Conservation (phyloP, 1,139 yeast species). For the Casaregolazyma lundiana region DNA sequence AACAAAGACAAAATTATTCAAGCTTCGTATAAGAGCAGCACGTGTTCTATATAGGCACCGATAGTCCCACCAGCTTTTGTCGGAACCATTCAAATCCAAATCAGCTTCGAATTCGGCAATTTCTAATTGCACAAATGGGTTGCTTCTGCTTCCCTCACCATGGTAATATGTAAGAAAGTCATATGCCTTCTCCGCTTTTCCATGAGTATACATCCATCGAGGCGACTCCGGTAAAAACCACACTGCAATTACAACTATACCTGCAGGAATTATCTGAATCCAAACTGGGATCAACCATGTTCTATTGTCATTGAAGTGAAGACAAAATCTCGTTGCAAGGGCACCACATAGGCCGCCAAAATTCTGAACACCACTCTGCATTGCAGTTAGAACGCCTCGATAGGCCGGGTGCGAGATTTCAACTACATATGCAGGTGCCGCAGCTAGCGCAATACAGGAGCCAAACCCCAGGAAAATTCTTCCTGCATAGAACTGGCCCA, state of each 20-base stretch:
- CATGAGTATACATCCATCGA: conserved; percentile 55
- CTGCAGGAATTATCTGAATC: conserved; percentile 39
- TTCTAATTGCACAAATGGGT: conserved; percentile 19
- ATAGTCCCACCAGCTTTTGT: conserved; percentile 25
- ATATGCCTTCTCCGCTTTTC: too few relatives aligned
- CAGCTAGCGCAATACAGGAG: conserved; percentile 21
- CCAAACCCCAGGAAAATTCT: conserved; percentile 24
- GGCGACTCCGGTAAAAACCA: conserved; percentile 67
- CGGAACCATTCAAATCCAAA: conserved; percentile 16
- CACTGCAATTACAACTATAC: conserved; percentile 45
- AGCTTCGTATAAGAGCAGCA: conserved; percentile 33
- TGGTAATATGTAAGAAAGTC: too few relatives aligned
- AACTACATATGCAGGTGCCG: conserved; percentile 21
- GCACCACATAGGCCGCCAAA: conserved; percentile 47
- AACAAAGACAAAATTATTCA: conserved; percentile 13
- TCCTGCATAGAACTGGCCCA: conserved; percentile 21
- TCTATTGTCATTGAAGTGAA: conserved; percentile 32
- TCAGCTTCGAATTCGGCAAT: conserved; percentile 19
- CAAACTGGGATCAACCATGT: conserved; percentile 43
- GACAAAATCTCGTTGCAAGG: conserved; percentile 42
- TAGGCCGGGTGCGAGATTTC: conserved; percentile 21
- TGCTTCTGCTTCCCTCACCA: conserved; percentile 21
- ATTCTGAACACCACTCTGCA: conserved; percentile 43
- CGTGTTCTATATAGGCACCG: conserved; percentile 36
- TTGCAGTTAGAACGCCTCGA: conserved; percentile 22